These are phyloP conservation scores for Taphrina flavorubra DNA, from an alignment of 1,139 yeast genomes.

Conservation along the genomic window DNA sequence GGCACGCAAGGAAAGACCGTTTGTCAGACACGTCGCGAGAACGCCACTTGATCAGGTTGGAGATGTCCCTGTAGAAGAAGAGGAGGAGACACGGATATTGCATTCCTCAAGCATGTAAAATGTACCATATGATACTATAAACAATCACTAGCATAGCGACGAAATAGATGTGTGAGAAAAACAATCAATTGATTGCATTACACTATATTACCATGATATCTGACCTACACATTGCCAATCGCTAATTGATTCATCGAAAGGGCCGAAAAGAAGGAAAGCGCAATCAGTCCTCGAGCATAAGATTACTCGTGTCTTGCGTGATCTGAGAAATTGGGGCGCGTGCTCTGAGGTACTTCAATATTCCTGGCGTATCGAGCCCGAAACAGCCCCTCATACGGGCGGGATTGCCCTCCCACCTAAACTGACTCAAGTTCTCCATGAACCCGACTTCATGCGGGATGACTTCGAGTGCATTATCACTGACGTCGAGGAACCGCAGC, in stretches of 20 bases:
- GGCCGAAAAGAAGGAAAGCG: neutral
- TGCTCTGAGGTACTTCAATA: neutral
- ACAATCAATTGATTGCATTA: neutral
- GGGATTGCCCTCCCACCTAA: constrained; percentile 26
- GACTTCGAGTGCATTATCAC: constrained; percentile 11
- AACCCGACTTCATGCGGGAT: constrained; percentile 10
- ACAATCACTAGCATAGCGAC: neutral
- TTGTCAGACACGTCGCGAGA: constrained; percentile 5
- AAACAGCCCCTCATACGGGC: constrained; percentile 26
- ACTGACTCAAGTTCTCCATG: constrained; percentile 18
- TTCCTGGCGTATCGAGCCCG: constrained; percentile 12
- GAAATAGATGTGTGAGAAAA: neutral
- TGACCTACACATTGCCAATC: neutral
- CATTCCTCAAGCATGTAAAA: constrained; percentile 1
- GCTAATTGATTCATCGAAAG: neutral
- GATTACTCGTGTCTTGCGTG: neutral
- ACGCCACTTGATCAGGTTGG: neutral
- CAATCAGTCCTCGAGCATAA: neutral
- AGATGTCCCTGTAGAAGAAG: neutral
- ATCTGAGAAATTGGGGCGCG: neutral
- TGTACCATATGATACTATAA: neutral
- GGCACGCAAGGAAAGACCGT: constrained; percentile 8
- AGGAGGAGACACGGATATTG: neutral
- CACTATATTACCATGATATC: neutral
- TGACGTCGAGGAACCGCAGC: constrained; percentile 16